Base-by-base conservation (phyloP, 2,329 filamentous ascomycete species). In the Aspergillus carbonarius region DNA sequence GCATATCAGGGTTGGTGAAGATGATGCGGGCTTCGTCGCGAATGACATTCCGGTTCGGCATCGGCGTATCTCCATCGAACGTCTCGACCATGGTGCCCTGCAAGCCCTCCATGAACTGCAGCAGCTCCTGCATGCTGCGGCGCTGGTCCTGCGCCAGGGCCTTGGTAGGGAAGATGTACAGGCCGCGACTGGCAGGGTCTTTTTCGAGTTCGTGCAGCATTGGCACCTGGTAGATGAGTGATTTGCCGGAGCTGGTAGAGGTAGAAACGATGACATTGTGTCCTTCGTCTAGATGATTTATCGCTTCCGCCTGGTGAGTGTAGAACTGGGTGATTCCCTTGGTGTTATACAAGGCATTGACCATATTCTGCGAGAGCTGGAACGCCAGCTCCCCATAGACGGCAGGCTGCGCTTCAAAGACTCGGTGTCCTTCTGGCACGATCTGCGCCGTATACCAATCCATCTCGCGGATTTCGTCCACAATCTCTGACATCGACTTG, bases 111-210 rank as follows among this genome's bases (percentile, higher is more conserved):
- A 99, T 90, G 67, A 89, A 96, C 0, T 83, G 78, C 60, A 98
- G 79, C 70, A 98, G 83, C 54, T 96, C 92, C 68, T 90, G 91
- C 72, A 99, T 80, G 65, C 92, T 96, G 65, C 92, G 85, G 66
- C 88, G 87, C 74, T 99, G 95, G 74, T 99, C 95, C 72, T 99
- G 95, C 0, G 95, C 93, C 15, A 99, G 78, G 1, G 95, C 95
- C 76, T 99, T 99, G 0, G 95, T 99, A 0, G 95, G 95, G 61
- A 99, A 99, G 35, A 99, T 96, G 72, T 97, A 98, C 88, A 99
- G 92, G 2, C 95, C 95, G 66, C 95, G 83, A 8, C 91, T 90
- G 57, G 88, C 81, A 2, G 76, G 78, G 68, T 98, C 90, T 54
- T 85, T 81, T 73, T 99, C 93, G 2, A 99, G 79, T 51, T 91